Evolutionary conservation across 495 filamentous ascomycete genomes (phyloP), one percentile per base, ranked within the genome.

Genomic region (Aspergillus ellipticus): DNA sequence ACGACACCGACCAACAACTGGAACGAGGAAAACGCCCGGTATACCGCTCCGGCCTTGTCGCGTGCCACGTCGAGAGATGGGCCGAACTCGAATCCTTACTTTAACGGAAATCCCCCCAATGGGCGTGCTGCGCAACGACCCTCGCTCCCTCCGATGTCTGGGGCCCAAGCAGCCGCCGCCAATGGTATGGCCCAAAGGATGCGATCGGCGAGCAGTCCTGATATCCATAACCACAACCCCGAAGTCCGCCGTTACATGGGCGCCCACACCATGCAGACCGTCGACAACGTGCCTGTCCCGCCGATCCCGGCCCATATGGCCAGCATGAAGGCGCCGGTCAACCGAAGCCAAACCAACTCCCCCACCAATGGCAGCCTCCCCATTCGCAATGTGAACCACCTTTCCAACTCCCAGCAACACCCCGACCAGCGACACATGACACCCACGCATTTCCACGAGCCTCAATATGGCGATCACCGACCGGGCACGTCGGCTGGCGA

Each of bases 11-110:
- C 58, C 61, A 86, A 72, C 60, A 79, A 72, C 17, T 80, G 82
- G 53, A 77, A 78, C 20, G 88, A 92, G 35, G 88, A 90, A 20
- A 78, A 73, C 55, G 88, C 87, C 66, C 85, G 90, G 35, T 92
- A 89, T 61, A 96, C 94, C 2, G 91, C 93, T 4, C 93, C 92
- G 19, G 90, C 89, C 9, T 82, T 91, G 76, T 86, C 86, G 35
- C 84, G 92, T 35, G 87, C 81, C 16, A 80, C 85, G 24, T 94
- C 92, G 9, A 78, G 90, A 52, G 92, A 96, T 59, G 90, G 89
- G 1, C 74, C 81, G 20, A 85, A 66, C 39, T 70, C 77, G 55
- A 81, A 81, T 58, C 75, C 75, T n/a, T 87, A 82, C 59, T 75
- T 81, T 43, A 69, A 65, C 42, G 64, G 67, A n/a, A n/a, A n/a